These are phyloP conservation scores for Achaetomium macrosporum DNA, from an alignment of 2,329 filamentous ascomycete genomes.

Conservation along the genomic window DNA sequence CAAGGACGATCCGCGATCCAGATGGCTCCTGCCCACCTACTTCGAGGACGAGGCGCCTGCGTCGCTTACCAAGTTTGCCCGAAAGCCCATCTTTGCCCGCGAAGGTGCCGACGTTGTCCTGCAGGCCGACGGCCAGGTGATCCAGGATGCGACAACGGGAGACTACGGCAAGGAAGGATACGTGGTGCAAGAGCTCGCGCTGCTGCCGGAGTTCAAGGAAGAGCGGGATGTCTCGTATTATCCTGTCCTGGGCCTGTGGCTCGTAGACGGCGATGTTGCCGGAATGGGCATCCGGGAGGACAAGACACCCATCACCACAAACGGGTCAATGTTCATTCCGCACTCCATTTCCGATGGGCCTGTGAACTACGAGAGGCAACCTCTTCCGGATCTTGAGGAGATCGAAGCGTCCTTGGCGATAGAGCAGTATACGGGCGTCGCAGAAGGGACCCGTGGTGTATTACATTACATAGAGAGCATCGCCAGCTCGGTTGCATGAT, in stretches of 20 bases:
- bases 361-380: not conserved
- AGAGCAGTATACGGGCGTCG: not conserved
- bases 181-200: not conserved
- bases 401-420: not conserved
- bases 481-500: not conserved
- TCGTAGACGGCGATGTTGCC: not conserved
- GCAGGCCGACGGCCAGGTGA: not conserved
- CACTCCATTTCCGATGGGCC: not conserved
- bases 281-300: not conserved
- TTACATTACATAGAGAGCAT: not conserved
- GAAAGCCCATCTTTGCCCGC: conserved; percentile 2
- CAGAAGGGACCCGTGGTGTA: not conserved
- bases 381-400: not conserved
- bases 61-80: not conserved
- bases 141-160: not conserved
- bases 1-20: not conserved
- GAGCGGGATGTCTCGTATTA: not conserved
- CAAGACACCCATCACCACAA: conserved; percentile 1
- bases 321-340: not conserved
- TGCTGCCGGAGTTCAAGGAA: not conserved
- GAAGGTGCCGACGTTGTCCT: not conserved
- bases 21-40: conserved; percentile 1
- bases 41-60: not conserved
- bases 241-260: not conserved
- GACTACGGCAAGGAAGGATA: conserved; percentile 1